Conservation (phyloP, 257 asterid species). For the Eucommia ulmoides region DNA sequence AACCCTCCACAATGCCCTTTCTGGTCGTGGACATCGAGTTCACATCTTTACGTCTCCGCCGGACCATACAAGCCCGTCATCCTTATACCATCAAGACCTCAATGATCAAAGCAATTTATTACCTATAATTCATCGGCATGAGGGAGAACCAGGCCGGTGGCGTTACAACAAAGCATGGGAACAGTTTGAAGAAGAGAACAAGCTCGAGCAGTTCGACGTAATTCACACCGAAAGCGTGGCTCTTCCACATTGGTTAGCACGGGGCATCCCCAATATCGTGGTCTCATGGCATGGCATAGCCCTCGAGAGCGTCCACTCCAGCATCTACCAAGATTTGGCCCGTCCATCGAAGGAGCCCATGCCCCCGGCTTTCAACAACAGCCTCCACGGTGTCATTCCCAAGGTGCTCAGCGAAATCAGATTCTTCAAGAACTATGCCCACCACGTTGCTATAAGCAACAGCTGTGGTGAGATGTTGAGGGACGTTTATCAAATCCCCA, state of each 20-base stretch:
- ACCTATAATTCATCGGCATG: slow-evolving; percentile 60
- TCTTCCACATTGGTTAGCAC: slow-evolving; percentile 56
- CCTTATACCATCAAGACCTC: neutral
- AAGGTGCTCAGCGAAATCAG: slow-evolving; percentile 68
- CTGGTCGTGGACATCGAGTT: slow-evolving; percentile 59
- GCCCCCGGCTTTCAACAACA: slow-evolving; percentile 37
- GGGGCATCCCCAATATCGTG: slow-evolving; percentile 39
- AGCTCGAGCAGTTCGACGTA: slow-evolving; percentile 35
- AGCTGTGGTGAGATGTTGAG: slow-evolving; percentile 89
- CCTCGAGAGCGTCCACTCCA: slow-evolving; percentile 73
- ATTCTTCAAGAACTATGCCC: slow-evolving; percentile 64
- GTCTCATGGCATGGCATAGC: slow-evolving; percentile 98
- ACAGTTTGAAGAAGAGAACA: slow-evolving; percentile 41
- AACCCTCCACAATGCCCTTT: slow-evolving; percentile 62
- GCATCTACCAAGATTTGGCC: slow-evolving; percentile 61
- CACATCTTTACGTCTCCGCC: slow-evolving; percentile 76
- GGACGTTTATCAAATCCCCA: slow-evolving; percentile 77
- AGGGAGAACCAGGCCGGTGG: slow-evolving; percentile 73
- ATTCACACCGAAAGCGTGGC: slow-evolving; percentile 92
- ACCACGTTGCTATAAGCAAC: slow-evolving; percentile 84
- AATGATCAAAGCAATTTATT: slow-evolving; percentile 6
- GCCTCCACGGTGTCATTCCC: slow-evolving; percentile 56
- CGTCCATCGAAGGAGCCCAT: slow-evolving; percentile 37
- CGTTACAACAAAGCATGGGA: slow-evolving; percentile 80
- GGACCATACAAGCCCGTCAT: neutral